A percentile compares a stretch with the other conserved stretches of the same genome.
Evolutionary conservation across 2,329 filamentous ascomycete genomes (phyloP).

Genomic region (Neurospora sp.): DNA sequence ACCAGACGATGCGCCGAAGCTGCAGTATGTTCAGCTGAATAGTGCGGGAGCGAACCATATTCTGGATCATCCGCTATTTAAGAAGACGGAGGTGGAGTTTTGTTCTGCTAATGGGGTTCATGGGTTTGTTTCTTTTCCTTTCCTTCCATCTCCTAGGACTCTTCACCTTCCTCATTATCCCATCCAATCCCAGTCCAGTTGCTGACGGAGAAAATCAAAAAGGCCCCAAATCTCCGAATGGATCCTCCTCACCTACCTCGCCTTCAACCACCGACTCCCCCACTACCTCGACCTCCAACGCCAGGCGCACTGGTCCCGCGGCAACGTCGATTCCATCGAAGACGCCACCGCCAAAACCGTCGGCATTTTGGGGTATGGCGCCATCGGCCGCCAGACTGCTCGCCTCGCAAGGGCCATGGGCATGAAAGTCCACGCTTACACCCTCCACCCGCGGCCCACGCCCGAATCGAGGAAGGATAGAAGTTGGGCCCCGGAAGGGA

Average conservation of each 20-base stretch:
- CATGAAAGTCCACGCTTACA: constrained; percentile 67
- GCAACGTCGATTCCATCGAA: constrained; percentile 20
- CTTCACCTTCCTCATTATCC: too few relatives aligned
- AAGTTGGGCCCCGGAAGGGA: constrained; percentile 51
- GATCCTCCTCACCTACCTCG: constrained; percentile 42
- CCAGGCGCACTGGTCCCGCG: constrained; percentile 33
- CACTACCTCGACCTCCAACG: constrained; percentile 35
- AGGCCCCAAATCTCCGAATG: constrained; percentile 44
- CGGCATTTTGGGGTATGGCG: constrained; percentile 45
- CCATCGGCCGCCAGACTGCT: constrained; percentile 43
- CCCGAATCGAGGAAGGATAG: constrained; percentile 57
- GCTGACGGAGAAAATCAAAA: too few relatives aligned
- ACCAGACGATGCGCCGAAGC: constrained; percentile 31
- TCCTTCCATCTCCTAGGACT: too few relatives aligned
- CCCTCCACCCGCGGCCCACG: constrained; percentile 57
- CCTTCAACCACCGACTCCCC: constrained; percentile 36
- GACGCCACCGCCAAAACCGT: constrained; percentile 40
- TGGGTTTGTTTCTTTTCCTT: constrained; percentile 29
- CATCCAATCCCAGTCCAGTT: too few relatives aligned
- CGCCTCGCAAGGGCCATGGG: constrained; percentile 55
- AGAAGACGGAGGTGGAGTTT: constrained; percentile 38
- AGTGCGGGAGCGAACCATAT: constrained; percentile 46
- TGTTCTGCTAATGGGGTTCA: constrained; percentile 50
- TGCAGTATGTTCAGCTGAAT: constrained; percentile 44
- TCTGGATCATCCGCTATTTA: constrained; percentile 35